These are phyloP conservation scores for Rhexocercosporidium sp. DNA, from an alignment of 2,329 filamentous ascomycete genomes.

Conservation along the genomic window DNA sequence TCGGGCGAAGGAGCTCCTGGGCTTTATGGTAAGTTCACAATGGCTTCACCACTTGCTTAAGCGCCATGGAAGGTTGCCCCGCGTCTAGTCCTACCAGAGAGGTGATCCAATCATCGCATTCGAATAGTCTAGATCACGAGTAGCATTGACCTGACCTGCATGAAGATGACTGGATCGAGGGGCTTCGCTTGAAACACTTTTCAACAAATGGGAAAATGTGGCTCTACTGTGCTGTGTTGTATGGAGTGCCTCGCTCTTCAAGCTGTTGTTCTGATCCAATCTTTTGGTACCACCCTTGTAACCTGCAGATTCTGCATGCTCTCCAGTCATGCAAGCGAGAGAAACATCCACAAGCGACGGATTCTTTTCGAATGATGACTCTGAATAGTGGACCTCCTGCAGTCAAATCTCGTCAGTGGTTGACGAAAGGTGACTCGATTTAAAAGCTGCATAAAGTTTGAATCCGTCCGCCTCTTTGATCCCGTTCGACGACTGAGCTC, in stretches of 20 bases:
- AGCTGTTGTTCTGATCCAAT: background rate
- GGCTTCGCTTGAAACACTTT: background rate
- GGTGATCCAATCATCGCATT: slow-evolving; percentile 9
- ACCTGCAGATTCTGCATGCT: background rate
- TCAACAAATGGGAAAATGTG: background rate
- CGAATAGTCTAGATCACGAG: slow-evolving; percentile 15
- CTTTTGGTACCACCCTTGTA: background rate
- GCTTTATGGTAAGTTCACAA: slow-evolving; percentile 12
- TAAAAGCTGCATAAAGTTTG: slow-evolving; percentile 5
- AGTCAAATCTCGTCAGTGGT: background rate
- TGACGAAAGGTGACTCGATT: slow-evolving; percentile 6
- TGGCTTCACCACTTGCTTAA: slow-evolving; percentile 19
- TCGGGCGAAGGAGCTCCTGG: slow-evolving; percentile 4
- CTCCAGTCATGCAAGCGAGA: background rate
- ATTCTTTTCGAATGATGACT: background rate
- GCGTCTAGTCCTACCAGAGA: background rate
- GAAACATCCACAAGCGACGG: background rate
- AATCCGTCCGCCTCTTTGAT: background rate
- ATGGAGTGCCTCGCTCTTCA: background rate
- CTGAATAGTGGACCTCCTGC: slow-evolving; percentile 1
- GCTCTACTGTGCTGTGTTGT: background rate
- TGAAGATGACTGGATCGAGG: background rate
- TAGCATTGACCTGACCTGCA: slow-evolving; percentile 5
- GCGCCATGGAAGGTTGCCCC: slow-evolving; percentile 18
- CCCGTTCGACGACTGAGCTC: background rate